Conservation (phyloP, 1,139 yeast species). For the Candida sojae region DNA sequence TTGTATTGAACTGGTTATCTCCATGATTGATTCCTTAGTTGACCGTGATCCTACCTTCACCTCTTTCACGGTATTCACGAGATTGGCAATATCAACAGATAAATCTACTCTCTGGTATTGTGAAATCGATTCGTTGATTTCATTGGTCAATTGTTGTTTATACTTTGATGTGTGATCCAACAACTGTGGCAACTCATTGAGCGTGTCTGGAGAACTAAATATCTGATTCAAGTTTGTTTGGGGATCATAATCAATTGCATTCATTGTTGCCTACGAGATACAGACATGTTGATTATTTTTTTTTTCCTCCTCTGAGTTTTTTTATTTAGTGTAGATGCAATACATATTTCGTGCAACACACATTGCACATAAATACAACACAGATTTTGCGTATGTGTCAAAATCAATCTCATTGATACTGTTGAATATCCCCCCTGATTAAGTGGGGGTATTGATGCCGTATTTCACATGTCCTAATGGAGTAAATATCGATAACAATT, state of each 20-base stretch:
- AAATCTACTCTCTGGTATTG: slow-evolving; percentile 7
- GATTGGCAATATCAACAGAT: slow-evolving; percentile 7
- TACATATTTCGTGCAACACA: neutral
- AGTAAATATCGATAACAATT: neutral
- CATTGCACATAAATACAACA: too few relatives aligned
- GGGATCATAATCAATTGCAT: slow-evolving; percentile 19
- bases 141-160: slow-evolving; percentile 45
- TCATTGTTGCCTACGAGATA: slow-evolving; percentile 13
- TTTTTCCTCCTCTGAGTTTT: neutral
- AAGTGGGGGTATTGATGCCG: neutral
- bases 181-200: slow-evolving; percentile 49
- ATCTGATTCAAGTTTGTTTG: slow-evolving; percentile 33
- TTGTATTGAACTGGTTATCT: slow-evolving; percentile 77
- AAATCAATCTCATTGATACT: neutral
- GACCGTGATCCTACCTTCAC: slow-evolving; percentile 29
- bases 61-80: slow-evolving; percentile 7
- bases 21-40: slow-evolving; percentile 65
- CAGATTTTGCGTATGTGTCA: neutral
- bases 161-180: slow-evolving; percentile 41
- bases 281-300: neutral
- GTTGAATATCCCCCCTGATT: neutral
- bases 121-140: slow-evolving; percentile 26
- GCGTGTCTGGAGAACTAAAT: slow-evolving; percentile 43
- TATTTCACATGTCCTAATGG: neutral
- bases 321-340: neutral